Conservation (phyloP, 148 eudicot genomes). For the Persicaria tinctoria region DNA sequence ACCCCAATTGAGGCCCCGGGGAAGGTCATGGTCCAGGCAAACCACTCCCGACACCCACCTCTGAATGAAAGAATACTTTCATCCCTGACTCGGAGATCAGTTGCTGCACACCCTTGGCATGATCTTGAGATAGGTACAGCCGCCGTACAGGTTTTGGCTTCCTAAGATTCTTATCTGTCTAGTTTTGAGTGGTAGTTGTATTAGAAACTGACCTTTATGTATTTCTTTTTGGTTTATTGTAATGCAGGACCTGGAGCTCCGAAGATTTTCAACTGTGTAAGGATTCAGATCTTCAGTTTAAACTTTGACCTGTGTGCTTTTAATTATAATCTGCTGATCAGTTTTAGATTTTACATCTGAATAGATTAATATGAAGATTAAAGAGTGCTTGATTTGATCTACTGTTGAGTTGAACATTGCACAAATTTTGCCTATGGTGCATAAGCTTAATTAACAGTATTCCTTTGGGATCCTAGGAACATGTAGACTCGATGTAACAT, state of each 20-base stretch:
- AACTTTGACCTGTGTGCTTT: too few relatives aligned
- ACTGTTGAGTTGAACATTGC: too few relatives aligned
- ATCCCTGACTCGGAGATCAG: slow-evolving; percentile 55
- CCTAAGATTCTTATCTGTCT: neutral
- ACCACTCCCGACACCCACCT: slow-evolving; percentile 27
- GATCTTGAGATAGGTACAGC: slow-evolving; percentile 67
- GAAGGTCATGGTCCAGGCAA: slow-evolving; percentile 16
- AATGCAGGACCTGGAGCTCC: too few relatives aligned
- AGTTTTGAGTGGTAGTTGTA: too few relatives aligned
- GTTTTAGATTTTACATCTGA: slow-evolving; percentile 66
- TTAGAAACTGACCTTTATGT: too few relatives aligned
- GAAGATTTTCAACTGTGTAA: too few relatives aligned
- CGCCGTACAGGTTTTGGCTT: neutral
- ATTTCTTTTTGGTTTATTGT: too few relatives aligned
- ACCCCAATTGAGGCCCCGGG: slow-evolving; percentile 24
- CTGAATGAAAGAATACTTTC: slow-evolving; percentile 63
- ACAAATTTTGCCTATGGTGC: too few relatives aligned
- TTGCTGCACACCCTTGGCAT: slow-evolving; percentile 90
- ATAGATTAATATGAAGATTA: slow-evolving; percentile 37
- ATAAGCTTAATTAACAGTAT: too few relatives aligned
- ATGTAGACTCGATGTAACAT: too few relatives aligned
- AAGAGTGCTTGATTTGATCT: neutral
- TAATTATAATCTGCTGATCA: neutral
- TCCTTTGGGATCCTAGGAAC: too few relatives aligned
- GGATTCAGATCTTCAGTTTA: too few relatives aligned